phyloP scores from a whole-genome alignment of 225 moss, liverwort and hornwort genomes.

The Thuidium tamariscinum region DNA sequence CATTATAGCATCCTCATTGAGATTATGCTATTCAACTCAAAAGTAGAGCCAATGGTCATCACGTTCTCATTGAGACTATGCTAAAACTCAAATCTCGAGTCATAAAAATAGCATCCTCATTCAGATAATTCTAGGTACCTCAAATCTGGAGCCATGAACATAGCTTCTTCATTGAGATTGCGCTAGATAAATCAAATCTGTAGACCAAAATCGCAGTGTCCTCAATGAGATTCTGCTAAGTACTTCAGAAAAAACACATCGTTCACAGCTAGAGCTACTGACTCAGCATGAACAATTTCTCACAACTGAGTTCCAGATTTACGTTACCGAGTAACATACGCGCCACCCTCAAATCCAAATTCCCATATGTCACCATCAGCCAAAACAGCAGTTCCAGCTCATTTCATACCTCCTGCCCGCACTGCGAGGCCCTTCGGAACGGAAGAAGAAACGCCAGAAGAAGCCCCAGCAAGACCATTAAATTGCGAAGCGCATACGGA shows the following conservation, averaged over 20 bases:
- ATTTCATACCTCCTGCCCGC: slow-evolving; percentile 26
- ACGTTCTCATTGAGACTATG: neutral
- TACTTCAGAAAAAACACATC: neutral
- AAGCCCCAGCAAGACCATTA: neutral
- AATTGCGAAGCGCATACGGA: slow-evolving; percentile 14
- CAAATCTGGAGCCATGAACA: neutral
- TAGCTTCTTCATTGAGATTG: neutral
- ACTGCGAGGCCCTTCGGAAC: neutral
- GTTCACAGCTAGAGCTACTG: neutral
- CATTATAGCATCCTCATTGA: neutral
- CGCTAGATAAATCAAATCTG: neutral
- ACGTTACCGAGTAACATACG: neutral
- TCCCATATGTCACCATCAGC: neutral
- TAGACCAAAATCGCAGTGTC: neutral
- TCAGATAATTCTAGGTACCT: neutral
- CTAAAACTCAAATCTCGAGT: neutral
- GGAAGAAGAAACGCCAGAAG: neutral
- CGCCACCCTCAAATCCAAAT: neutral
- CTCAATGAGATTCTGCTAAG: neutral
- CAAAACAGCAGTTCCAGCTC: neutral
- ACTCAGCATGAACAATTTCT: neutral
- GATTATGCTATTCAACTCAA: neutral
- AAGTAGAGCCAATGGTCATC: neutral
- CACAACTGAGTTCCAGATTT: neutral
- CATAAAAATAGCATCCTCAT: too few species aligned